Evolutionary conservation across 2,329 filamentous ascomycete genomes (phyloP), one percentile per base, ranked within the genome.

Genomic region (Akanthomyces dipterigenus): DNA sequence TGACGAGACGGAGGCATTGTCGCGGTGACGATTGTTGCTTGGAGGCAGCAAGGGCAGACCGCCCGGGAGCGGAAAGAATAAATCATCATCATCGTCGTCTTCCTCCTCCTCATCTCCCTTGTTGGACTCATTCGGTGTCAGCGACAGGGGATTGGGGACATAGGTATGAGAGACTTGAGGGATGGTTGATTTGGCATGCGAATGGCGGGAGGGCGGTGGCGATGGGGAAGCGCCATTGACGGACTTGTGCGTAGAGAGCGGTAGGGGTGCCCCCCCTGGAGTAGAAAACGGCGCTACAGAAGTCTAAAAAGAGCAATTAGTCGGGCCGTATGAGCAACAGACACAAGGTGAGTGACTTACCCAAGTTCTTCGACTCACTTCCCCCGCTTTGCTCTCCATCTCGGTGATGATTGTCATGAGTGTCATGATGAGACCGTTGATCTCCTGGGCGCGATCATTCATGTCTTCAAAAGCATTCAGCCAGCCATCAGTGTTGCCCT

Each of bases 401-500:
- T 96, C 91, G 18, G 86, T 84, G 59, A 96, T 87, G 66, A 95
- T 89, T 57, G 84, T 86, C 65, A 86, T 86, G 22, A 97, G 82
- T 72, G 89, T 86, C 43, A 86, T 82, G 45, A 96, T 80, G 34
- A 88, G 79, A 7, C 85, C 81, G 36, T 88, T 88, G 28, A 97
- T 78, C 49, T 84, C 82, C 64, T 88, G 84, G 16, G 88, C 87
- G 69, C 88, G 91, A 24, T 83, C 82, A 70, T 91, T 87, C 63
- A 97, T 80, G 60, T 88, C 88, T 59, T 86, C 82, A 69, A 96
- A 88, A 7, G 91, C 91, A 61, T 87, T 86, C 62, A 88, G 85
- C 93, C 93, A 98, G 48, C 93, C 92, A 65, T 96, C 89, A 9
- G 92, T 88, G 67, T 98, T 98, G 38, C 91, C 90, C 69, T 89